These are phyloP conservation scores for Camelina hispida DNA, from an alignment of 345 rosid species.

Conservation along the genomic window DNA sequence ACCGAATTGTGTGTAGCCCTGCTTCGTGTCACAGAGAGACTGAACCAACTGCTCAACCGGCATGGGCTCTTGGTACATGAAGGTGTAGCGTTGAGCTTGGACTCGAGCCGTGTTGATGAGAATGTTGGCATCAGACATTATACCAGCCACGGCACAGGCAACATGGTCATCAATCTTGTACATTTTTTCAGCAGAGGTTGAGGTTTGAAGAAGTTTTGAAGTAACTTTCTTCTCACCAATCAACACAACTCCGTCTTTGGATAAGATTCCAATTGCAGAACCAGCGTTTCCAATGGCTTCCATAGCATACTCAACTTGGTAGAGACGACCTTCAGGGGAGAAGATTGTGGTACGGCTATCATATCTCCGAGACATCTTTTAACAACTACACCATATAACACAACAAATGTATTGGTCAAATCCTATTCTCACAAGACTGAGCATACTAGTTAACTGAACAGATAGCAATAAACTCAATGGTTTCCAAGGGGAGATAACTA, in stretches of 20 bases:
- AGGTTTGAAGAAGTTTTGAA: constrained; percentile 91
- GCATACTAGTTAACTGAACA: not conserved
- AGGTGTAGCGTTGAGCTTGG: constrained; percentile 93
- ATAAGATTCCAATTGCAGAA: constrained; percentile 81
- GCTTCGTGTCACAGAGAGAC: constrained; percentile 94
- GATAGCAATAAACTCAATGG: not conserved
- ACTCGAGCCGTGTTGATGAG: constrained; percentile 92
- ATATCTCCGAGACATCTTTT: constrained; percentile 85
- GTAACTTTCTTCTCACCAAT: constrained; percentile 98
- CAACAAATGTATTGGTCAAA: not conserved
- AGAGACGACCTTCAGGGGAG: constrained; percentile 99
- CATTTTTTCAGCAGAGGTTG: constrained; percentile 92
- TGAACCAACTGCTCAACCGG: constrained; percentile 97
- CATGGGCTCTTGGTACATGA: constrained; percentile 92
- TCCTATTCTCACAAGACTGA: not conserved
- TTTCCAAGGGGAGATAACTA: not conserved
- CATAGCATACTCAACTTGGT: constrained; percentile 99
- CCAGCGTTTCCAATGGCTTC: constrained; percentile 99
- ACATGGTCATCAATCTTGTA: constrained; percentile 98
- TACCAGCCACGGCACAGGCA: constrained; percentile 97
- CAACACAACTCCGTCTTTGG: constrained; percentile 91
- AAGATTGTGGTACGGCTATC: constrained; percentile 99
- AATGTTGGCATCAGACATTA: constrained; percentile 98
- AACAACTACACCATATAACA: constrained; percentile 19
- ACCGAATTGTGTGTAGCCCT: constrained; percentile 96